Percentiles rank a stretch among this genome's conserved stretches.
phyloP scores from a whole-genome alignment of 2,329 filamentous ascomycete genomes.

The Fusarium zealandicum region DNA sequence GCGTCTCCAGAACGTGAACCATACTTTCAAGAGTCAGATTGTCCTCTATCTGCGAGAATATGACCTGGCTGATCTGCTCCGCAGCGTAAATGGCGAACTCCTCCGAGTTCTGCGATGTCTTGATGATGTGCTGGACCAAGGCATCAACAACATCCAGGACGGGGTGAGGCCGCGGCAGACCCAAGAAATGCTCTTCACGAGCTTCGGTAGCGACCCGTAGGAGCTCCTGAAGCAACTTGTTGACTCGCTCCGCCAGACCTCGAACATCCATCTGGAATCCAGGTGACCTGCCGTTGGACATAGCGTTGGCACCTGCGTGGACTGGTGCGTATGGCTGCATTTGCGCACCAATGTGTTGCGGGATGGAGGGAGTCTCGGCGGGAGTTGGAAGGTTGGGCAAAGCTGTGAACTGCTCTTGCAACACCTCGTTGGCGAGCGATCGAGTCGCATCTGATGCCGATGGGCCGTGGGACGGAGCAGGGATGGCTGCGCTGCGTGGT shows the following conservation, averaged over 20 bases:
- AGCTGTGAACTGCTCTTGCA: conserved; percentile 67
- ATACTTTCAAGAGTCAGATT: conserved; percentile 67
- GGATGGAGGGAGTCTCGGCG: conserved; percentile 64
- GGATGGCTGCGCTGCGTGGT: conserved; percentile 67
- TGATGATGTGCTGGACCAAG: conserved; percentile 68
- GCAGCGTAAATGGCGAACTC: conserved; percentile 66
- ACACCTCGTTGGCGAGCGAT: conserved; percentile 68
- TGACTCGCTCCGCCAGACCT: conserved; percentile 61
- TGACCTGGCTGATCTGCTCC: conserved; percentile 63
- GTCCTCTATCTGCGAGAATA: conserved; percentile 63
- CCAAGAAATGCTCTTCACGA: conserved; percentile 65
- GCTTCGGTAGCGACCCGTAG: conserved; percentile 60
- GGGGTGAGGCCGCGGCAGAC: conserved; percentile 64
- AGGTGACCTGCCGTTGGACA: conserved; percentile 60
- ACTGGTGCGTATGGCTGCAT: conserved; percentile 63
- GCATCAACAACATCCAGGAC: conserved; percentile 70
- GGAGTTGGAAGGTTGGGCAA: conserved; percentile 66
- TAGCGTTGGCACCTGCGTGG: conserved; percentile 50
- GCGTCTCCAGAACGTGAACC: conserved; percentile 66
- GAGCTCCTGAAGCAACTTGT: conserved; percentile 65
- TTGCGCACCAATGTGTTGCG: conserved; percentile 58
- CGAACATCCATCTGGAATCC: conserved; percentile 60
- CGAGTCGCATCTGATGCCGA: conserved; percentile 68
- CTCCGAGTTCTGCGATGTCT: conserved; percentile 67
- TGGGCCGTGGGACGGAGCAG: conserved; percentile 63